Conservation (phyloP, 169 alveolate genomes). For the Plasmodium coatneyi region DNA sequence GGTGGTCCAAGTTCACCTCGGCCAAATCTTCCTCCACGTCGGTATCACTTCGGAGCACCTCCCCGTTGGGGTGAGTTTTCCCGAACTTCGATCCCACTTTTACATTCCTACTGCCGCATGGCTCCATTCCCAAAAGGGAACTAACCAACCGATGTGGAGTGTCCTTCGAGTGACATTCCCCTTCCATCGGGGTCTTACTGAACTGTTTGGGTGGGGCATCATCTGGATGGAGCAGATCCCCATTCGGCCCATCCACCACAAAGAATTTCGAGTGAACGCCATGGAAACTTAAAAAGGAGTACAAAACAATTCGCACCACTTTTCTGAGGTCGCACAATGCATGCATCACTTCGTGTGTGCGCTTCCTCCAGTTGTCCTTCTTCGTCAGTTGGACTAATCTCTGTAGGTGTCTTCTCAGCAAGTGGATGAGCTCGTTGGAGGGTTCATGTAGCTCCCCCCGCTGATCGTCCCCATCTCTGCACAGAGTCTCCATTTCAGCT, state of each 20-base stretch:
- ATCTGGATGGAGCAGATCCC: not conserved
- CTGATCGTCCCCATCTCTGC: not conserved
- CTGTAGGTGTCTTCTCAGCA: not conserved
- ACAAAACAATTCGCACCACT: constrained; percentile 11
- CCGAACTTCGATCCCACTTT: not conserved
- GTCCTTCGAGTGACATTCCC: not conserved
- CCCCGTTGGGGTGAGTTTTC: not conserved
- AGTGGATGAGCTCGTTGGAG: not conserved
- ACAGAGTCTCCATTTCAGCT: constrained; percentile 6
- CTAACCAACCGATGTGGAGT: not conserved
- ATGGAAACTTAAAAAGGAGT: constrained; percentile 27
- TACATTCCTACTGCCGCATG: not conserved
- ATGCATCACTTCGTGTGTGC: not conserved
- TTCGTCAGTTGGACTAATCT: not conserved
- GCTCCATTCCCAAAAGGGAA: not conserved
- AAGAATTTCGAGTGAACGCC: not conserved
- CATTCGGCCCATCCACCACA: not conserved
- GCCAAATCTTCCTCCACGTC: not conserved
- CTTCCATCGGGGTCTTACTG: not conserved
- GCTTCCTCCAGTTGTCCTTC: not conserved
- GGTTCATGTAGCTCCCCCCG: not conserved
- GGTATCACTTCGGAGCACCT: not conserved
- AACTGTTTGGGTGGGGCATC: not conserved
- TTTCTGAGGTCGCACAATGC: constrained; percentile 19
- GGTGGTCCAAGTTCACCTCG: not conserved